Conservation (phyloP, 345 rosid species). For the Lagerstroemia speciosa region DNA sequence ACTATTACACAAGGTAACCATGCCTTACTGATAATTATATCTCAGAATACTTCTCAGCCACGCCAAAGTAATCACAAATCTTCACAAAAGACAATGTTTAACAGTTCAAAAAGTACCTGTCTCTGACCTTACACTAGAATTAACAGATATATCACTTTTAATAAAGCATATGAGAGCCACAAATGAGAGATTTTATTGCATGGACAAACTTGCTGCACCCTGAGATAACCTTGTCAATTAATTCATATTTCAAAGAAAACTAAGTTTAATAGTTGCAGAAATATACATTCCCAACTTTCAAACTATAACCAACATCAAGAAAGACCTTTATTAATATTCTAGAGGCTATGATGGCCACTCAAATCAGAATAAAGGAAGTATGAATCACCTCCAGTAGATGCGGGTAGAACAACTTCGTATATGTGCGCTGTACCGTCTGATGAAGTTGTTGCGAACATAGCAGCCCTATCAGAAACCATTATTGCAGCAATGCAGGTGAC, state of each 20-base stretch:
- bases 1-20: neutral
- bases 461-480: slow-evolving; percentile 52
- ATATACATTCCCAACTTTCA: neutral
- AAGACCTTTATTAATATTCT: neutral
- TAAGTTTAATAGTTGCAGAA: neutral
- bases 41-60: neutral
- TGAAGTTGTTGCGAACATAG: slow-evolving; percentile 70
- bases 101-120: neutral
- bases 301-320: neutral
- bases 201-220: neutral
- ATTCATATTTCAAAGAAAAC: neutral
- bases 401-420: slow-evolving; percentile 56
- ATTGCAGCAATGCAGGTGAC: slow-evolving; percentile 68
- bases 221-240: neutral
- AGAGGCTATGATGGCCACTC: neutral
- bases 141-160: neutral
- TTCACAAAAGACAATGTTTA: neutral
- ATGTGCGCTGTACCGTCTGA: slow-evolving; percentile 64
- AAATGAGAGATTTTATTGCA: neutral
- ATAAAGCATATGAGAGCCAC: neutral
- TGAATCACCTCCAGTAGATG: slow-evolving; percentile 38
- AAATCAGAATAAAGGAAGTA: neutral
- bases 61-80: neutral
- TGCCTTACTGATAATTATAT: neutral
- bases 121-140: neutral